Evolutionary conservation across 352 stramenopile species (phyloP).

Genomic region (Phytopythium vexans): DNA sequence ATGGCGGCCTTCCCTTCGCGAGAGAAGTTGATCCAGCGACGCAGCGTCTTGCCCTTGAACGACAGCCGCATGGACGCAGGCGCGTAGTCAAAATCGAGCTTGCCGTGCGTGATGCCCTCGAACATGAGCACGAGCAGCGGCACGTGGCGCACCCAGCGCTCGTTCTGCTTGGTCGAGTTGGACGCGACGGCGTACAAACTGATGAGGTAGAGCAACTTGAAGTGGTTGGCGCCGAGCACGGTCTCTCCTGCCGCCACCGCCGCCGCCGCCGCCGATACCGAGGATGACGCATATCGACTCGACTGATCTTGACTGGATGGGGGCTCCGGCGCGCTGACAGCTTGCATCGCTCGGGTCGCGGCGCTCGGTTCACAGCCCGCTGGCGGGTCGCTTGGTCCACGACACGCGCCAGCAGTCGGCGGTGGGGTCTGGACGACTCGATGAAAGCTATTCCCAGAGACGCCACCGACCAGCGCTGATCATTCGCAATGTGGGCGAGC

Average conservation of each 20-base stretch:
- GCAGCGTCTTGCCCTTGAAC: constrained; percentile 82
- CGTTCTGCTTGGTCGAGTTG: constrained; percentile 87
- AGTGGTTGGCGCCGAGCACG: constrained; percentile 93
- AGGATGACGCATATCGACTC: constrained; percentile 4
- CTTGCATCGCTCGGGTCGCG: constrained; percentile 4
- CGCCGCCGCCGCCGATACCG: constrained; percentile 10
- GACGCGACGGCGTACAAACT: constrained; percentile 92
- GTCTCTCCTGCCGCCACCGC: constrained; percentile 1
- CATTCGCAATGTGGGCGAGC: no score
- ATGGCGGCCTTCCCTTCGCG: constrained; percentile 95
- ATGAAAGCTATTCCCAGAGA: no score
- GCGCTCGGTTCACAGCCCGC: background rate
- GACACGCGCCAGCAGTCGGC: no score
- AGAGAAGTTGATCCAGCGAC: constrained; percentile 92
- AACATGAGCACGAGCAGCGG: constrained; percentile 96
- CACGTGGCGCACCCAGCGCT: constrained; percentile 95
- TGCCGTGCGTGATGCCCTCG: constrained; percentile 92
- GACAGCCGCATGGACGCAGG: constrained; percentile 93
- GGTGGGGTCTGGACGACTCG: no score
- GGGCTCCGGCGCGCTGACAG: background rate
- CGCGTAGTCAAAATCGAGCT: constrained; percentile 97
- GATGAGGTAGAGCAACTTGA: constrained; percentile 95
- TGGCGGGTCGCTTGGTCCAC: no score
- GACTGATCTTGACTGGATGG: constrained; percentile 3
- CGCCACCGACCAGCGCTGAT: no score